These are phyloP conservation scores for Cutaneotrichosporon cutaneum DNA, from an alignment of 1,284 basidiomycete genomes.

Conservation along the genomic window DNA sequence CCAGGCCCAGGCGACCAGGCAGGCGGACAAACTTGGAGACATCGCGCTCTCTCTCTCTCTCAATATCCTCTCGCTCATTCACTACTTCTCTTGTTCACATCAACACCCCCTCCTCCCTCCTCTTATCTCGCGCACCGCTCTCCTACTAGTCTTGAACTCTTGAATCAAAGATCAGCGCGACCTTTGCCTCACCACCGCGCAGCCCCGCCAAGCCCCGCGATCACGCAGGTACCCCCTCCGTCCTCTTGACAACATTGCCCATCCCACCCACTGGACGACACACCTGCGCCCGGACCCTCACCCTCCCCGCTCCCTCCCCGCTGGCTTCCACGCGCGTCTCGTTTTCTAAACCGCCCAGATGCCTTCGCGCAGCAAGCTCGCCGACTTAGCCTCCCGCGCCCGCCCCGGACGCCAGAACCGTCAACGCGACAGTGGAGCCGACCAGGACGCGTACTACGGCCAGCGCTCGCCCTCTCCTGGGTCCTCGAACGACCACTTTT, in stretches of 20 bases:
- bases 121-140: neutral
- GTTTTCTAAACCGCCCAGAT: neutral
- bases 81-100: neutral
- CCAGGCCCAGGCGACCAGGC: too few species aligned
- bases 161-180: neutral
- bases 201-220: neutral
- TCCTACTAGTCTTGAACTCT: neutral
- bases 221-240: neutral
- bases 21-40: too few species aligned
- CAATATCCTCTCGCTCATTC: neutral
- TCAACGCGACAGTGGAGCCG: slow-evolving; percentile 2
- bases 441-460: slow-evolving; percentile 12
- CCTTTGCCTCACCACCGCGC: neutral
- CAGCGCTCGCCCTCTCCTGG: slow-evolving; percentile 11
- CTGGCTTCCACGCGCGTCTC: neutral
- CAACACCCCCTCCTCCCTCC: neutral
- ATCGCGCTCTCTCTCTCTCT: too few species aligned
- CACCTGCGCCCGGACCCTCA: neutral
- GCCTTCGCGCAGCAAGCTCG: slow-evolving; percentile 10
- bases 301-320: too few species aligned
- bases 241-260: neutral
- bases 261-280: neutral
- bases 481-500: slow-evolving; percentile 5
- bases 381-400: slow-evolving; percentile 16
- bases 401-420: slow-evolving; percentile 12